Evolutionary conservation across 73 alveolate species (phyloP), one percentile per base, ranked within the genome.

Genomic region (Stentor roeselii): DNA sequence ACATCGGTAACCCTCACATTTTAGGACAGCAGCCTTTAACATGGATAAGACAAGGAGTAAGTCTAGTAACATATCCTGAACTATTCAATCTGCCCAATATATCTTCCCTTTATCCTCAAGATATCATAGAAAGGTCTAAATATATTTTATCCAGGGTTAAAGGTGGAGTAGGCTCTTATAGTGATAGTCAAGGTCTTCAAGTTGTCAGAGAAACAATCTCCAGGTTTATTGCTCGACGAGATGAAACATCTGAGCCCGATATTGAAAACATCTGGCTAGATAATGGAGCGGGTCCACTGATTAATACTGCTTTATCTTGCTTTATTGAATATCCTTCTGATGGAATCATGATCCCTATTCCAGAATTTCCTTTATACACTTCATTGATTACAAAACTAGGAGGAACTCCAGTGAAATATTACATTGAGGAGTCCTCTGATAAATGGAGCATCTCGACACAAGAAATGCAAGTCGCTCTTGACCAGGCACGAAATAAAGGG

Each of bases 361-460:
- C 99, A 0, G 89, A 97, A 87, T 97, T 96, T 82, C 99, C 99
- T 2, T 96, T 97, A 36, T 97, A 97, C 89, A 89, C 98, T 37
- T 99, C 99, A 0, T 75, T 92, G 59, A 88, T 95, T 34, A 87
- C 96, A 34, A 89, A 90, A 59, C 75, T 88, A 67, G 99, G 97
- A 40, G 99, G 98, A 2, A 60, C 92, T 3, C 87, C 90, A 36
- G 92, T 96, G 15, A 95, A 93, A 3, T 97, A 97, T 90, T 93
- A 93, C 86, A 85, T 97, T 36, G 98, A 96, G 30, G 99, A 96
- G 84, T 90, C 78, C 11, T 75, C 92, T 59, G 86, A 80, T 39
- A 91, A 84, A 58, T 97, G 99, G 99, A 93, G 96, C 2, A 86
- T 90, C 3, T 87, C 95, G 86, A 35, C 84, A 74, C 86, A 83